Evolutionary conservation across 148 eudicot species (phyloP), one percentile per base, ranked within the genome.

Genomic region (Mesembryanthemum crystallinum): DNA sequence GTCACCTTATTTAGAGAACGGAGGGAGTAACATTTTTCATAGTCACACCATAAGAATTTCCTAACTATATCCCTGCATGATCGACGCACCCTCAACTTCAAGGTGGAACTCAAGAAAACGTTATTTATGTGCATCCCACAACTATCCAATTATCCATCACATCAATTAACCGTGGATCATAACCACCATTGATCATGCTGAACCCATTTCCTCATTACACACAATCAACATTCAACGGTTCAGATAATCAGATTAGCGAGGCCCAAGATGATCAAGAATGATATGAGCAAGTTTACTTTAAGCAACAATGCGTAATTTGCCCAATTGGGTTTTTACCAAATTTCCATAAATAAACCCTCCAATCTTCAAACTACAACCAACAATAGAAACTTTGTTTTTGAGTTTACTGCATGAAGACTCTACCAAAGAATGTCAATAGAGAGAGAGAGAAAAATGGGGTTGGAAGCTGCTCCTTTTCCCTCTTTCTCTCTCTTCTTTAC

Each of bases 381-480:
- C 54, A 75, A 35, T 18, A 20, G 0, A 7, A 37, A 4, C 14
- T 37, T 25, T 47, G 11, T 7, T 67, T 67, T 27, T 42, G n/a
- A 11, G 2, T 8, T 10, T 8, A 9, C 35, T 42, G 32, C 71
- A 67, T 0, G n/a, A 67, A 49, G 72, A 12, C 57, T 24, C 20
- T 4, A 10, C 52, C 21, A 28, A 60, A 49, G 70, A 73, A 82
- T 73, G 75, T 82, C 75, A 74, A 82, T 62, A 67, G 52, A 69
- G 67, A 73, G 25, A 73, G 62, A 47, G 17, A 73, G 62, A 47
- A 11, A 73, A 21, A 27, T 73, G 73, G 68, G 28, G 47, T 4
- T 76, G 49, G 64, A 81, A 49, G 17, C 21, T 66, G 17, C 25
- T 77, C 14, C 59, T 65, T 6, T 12, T 65, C 3, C 18, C 64